A percentile compares a stretch with the other conserved stretches of the same genome.
phyloP scores from a whole-genome alignment of 176 grass and related monocot species.

The Avena atlantica region DNA sequence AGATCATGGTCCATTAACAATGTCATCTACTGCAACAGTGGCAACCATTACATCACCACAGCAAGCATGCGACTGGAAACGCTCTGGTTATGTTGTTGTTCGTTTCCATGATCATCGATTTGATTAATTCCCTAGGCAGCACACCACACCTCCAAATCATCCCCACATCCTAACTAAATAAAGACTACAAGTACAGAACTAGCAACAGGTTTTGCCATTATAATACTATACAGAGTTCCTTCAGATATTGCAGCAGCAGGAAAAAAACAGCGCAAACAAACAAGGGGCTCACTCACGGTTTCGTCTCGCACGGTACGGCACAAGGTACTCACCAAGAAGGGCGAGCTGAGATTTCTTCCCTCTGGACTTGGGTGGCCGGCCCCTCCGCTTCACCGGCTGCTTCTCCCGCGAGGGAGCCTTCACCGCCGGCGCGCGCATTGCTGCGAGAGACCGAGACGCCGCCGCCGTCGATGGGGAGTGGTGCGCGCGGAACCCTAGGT shows the following conservation, averaged over 20 bases:
- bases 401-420: background rate
- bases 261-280: background rate
- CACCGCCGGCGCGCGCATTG: background rate
- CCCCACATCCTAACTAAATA: slow-evolving; percentile 8
- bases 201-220: background rate
- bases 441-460: slow-evolving; percentile 31
- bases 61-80: background rate
- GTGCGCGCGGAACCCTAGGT: background rate
- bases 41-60: background rate
- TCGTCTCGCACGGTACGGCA: background rate
- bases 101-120: background rate
- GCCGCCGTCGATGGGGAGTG: slow-evolving; percentile 18
- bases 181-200: background rate
- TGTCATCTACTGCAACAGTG: background rate
- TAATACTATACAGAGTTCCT: background rate
- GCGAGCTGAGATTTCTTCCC: slow-evolving; percentile 60
- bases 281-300: background rate
- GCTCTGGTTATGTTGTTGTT: background rate
- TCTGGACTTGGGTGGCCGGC: slow-evolving; percentile 33
- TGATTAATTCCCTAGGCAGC: background rate
- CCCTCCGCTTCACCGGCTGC: slow-evolving; percentile 23
- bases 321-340: slow-evolving; percentile 42
- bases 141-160: background rate
- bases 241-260: slow-evolving; percentile 2
- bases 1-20: background rate